Percentiles rank a stretch among this genome's conserved stretches.
Evolutionary conservation across 495 filamentous ascomycete species (phyloP).

Genomic region (Elasticomyces elasticus): DNA sequence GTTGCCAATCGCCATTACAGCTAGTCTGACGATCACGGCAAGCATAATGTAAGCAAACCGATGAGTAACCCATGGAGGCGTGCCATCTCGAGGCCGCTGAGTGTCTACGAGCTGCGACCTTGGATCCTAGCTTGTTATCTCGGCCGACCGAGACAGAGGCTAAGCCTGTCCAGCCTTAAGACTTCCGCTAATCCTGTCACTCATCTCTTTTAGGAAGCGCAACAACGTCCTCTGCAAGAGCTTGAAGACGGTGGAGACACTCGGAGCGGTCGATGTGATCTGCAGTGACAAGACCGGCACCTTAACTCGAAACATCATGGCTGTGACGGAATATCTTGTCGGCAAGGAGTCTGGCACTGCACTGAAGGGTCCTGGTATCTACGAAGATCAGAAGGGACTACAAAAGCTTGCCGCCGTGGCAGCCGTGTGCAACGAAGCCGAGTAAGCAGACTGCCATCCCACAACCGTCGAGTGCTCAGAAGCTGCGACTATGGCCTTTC

Average conservation of each 20-base stretch:
- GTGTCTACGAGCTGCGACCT: no score
- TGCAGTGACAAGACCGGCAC: constrained; percentile 66
- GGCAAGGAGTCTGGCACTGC: constrained; percentile 27
- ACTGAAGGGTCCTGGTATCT: background rate
- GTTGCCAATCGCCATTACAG: constrained; percentile 56
- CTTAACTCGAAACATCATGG: constrained; percentile 55
- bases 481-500: no score
- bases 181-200: no score
- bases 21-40: constrained; percentile 62
- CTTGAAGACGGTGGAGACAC: constrained; percentile 58
- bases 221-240: constrained; percentile 57
- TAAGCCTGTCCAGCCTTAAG: no score
- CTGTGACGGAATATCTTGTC: constrained; percentile 45
- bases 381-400: constrained; percentile 15
- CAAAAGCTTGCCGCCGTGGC: constrained; percentile 30
- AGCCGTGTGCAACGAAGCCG: constrained; percentile 59
- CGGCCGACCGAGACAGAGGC: no score
- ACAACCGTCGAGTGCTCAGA: no score
- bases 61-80: no score
- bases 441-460: no score
- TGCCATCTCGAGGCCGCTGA: no score
- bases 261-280: constrained; percentile 56
- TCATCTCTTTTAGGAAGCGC: no score
- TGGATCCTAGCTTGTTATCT: no score
- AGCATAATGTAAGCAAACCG: no score